Percentiles rank a stretch among this genome's conserved stretches.
These are phyloP conservation scores for Citrus reticulata DNA, from an alignment of 345 rosid species.

Conservation along the genomic window DNA sequence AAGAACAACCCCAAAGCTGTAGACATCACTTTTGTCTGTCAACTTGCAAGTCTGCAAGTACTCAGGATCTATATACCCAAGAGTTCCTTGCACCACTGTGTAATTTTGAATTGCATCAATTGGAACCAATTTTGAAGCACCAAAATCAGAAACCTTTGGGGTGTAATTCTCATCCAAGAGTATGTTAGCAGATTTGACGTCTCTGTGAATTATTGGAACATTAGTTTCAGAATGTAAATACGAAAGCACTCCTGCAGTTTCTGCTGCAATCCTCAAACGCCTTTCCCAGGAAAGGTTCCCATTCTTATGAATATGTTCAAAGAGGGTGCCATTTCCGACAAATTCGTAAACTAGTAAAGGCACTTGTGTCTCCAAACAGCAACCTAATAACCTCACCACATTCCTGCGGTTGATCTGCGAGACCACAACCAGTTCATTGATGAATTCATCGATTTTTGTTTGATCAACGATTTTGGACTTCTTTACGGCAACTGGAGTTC, in stretches of 20 bases:
- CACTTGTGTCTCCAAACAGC: too few relatives aligned
- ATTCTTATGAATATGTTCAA: too few relatives aligned
- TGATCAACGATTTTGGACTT: too few relatives aligned
- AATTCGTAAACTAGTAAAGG: too few relatives aligned
- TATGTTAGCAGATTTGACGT: background rate
- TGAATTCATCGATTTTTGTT: too few relatives aligned
- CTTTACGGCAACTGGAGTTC: too few relatives aligned
- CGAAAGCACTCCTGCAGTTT: background rate
- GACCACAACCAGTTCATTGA: too few relatives aligned
- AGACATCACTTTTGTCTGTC: conserved; percentile 26
- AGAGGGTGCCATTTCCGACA: too few relatives aligned
- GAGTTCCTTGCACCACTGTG: conserved; percentile 25
- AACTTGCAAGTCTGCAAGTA: conserved; percentile 19
- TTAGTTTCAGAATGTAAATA: background rate
- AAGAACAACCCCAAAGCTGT: conserved; percentile 21
- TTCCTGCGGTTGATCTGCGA: too few relatives aligned
- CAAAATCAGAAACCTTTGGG: background rate
- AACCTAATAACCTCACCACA: too few relatives aligned
- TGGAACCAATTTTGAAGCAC: conserved; percentile 23
- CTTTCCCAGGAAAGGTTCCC: background rate
- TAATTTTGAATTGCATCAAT: conserved; percentile 12
- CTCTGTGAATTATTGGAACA: background rate
- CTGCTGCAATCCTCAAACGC: background rate
- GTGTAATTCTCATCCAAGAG: background rate
- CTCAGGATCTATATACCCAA: conserved; percentile 33